Conservation (phyloP, 1,284 basidiomycete species). For the Cryptococcus sp. region DNA sequence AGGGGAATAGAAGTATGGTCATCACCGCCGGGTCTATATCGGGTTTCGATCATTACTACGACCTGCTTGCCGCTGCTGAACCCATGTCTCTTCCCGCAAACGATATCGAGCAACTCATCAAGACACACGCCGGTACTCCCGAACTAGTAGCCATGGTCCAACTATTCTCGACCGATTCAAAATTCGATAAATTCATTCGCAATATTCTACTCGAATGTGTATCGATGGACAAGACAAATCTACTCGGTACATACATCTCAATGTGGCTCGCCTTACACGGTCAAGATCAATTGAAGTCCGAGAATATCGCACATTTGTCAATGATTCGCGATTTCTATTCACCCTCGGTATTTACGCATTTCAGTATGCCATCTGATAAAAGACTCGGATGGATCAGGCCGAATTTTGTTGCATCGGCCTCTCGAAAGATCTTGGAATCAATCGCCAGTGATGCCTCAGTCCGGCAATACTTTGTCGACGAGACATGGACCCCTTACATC, state of each 20-base stretch:
- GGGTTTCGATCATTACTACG: conserved; percentile 67
- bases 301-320: not conserved
- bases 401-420: not conserved
- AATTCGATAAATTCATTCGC: conserved; percentile 64
- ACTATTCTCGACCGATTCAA: conserved; percentile 50
- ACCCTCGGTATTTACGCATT: not conserved
- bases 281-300: not conserved
- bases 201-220: conserved; percentile 80
- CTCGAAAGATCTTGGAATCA: not conserved
- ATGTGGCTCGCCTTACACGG: conserved; percentile 41
- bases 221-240: conserved; percentile 76
- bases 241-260: conserved; percentile 67
- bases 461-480: not conserved
- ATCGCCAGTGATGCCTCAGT: not conserved
- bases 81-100: conserved; percentile 59
- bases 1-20: conserved; percentile 82
- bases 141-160: conserved; percentile 71
- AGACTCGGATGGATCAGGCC: not conserved
- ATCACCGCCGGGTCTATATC: conserved; percentile 71
- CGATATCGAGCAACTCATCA: conserved; percentile 74
- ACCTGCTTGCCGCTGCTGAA: conserved; percentile 65
- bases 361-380: not conserved
- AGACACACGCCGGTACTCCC: conserved; percentile 73
- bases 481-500: not conserved
- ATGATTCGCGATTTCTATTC: not conserved